These are phyloP conservation scores for Cytospora schulzeri DNA, from an alignment of 2,329 filamentous ascomycete genomes.

Conservation along the genomic window DNA sequence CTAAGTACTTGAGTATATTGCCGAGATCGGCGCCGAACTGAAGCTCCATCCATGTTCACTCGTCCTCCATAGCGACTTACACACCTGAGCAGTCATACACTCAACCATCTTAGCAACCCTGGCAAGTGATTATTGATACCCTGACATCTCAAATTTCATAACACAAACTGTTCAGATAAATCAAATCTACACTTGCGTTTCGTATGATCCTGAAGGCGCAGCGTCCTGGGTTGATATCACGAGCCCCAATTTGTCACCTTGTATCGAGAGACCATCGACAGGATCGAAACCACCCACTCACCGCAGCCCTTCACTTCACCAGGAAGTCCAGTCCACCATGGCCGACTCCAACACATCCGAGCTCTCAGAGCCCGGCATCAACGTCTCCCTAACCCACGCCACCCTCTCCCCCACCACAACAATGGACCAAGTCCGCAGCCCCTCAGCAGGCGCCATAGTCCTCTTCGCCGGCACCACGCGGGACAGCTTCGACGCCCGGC, in stretches of 20 bases:
- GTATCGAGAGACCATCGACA: background rate
- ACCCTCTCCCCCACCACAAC: conserved; percentile 58
- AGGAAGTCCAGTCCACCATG: conserved; percentile 27
- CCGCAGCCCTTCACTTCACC: no score
- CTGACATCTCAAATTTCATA: background rate
- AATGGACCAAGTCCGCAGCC: conserved; percentile 70
- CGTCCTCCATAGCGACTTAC: background rate
- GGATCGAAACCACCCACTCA: no score
- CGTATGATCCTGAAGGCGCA: background rate
- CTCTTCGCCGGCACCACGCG: conserved; percentile 78
- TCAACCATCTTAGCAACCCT: background rate
- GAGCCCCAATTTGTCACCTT: background rate
- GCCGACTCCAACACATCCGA: conserved; percentile 26
- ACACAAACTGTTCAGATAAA: background rate
- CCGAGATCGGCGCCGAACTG: background rate
- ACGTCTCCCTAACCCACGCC: conserved; percentile 69
- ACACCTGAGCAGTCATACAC: background rate
- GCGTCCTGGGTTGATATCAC: background rate
- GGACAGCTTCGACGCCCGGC: conserved; percentile 69
- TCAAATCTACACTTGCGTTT: background rate
- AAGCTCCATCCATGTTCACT: no score
- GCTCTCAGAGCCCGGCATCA: conserved; percentile 40
- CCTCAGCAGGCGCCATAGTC: conserved; percentile 74
- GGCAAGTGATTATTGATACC: background rate
- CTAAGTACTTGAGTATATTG: background rate